Percentiles rank a stretch among this genome's conserved stretches.
These are phyloP conservation scores for Saksenaea oblongispora DNA, from an alignment of 371 early-diverging fungal genomes.

Conservation along the genomic window DNA sequence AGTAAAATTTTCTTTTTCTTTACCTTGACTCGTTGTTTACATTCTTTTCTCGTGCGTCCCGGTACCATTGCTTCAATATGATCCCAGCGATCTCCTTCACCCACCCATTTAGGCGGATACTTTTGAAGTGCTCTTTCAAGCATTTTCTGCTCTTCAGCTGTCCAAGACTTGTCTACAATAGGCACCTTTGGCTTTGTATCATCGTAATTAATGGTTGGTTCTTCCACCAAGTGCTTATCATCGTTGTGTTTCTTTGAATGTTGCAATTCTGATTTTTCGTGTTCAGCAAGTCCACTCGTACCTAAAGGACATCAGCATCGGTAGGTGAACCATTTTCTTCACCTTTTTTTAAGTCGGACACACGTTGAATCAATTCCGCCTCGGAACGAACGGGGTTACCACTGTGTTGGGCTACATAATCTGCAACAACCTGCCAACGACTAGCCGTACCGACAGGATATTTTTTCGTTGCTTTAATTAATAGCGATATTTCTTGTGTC, in stretches of 20 bases:
- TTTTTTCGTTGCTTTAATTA: conserved; percentile 64
- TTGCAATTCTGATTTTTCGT: conserved; percentile 19
- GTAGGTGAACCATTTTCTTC: background rate
- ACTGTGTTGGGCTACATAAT: conserved; percentile 53
- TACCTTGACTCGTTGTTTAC: conserved; percentile 61
- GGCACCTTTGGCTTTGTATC: conserved; percentile 16
- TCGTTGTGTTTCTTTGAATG: conserved; percentile 26
- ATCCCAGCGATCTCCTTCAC: conserved; percentile 64
- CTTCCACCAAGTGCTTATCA: conserved; percentile 22
- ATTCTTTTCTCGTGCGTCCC: conserved; percentile 60
- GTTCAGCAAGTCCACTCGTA: conserved; percentile 13
- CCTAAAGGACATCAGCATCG: conserved; percentile 4
- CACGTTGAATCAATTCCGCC: conserved; percentile 53
- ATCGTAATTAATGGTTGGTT: conserved; percentile 24
- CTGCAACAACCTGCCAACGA: conserved; percentile 64
- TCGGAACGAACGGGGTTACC: conserved; percentile 41
- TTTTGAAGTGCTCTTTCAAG: conserved; percentile 55
- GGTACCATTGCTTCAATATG: conserved; percentile 56
- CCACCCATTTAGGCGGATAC: conserved; percentile 57
- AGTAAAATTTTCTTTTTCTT: background rate
- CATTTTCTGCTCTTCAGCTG: conserved; percentile 49
- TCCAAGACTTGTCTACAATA: conserved; percentile 44
- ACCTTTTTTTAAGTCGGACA: conserved; percentile 47
- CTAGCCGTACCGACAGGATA: conserved; percentile 62
- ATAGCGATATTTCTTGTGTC: conserved; percentile 50